Evolutionary conservation across 2,329 filamentous ascomycete species (phyloP), one percentile per base, ranked within the genome.

Genomic region (Xylariaceae sp.): DNA sequence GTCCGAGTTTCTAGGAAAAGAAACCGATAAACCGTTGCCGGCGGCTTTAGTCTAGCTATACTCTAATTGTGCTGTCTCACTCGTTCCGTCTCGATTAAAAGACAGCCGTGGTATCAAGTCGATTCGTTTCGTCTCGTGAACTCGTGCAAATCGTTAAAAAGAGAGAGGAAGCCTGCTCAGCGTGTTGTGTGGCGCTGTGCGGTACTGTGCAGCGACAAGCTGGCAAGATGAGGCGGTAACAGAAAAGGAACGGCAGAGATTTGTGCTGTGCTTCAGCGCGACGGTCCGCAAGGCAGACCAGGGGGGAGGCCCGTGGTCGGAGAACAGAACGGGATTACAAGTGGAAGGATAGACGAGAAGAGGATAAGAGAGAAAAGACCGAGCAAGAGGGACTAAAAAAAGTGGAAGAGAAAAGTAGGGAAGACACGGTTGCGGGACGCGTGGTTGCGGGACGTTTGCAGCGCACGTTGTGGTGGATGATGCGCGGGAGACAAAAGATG

Each of bases 71-170:
- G 17, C 30, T 56, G 56, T 54, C 51, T 57, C 59, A 55, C 37
- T 57, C 30, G 56, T 47, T 58, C 42, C 37, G 56, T 58, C 44
- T 57, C 48, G 52, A 51, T 51, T 44, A 35, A 49, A 42, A 51
- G 55, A 47, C 44, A 51, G 45, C 37, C 39, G 56, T 57, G 23
- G 55, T n/a, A 44, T 62, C 52, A 55, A 53, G 39, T 62, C 17
- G 55, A 56, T 44, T 65, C 62, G 59, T 64, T 55, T 65, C 47
- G 53, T 60, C 23, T 64, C 63, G 61, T 63, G 52, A 63, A 56
- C 45, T 65, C 63, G 58, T 65, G 58, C 44, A 62, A 59, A 54
- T 64, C 63, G 61, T 65, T 18, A 65, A 45, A 37, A 55, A 44
- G 51, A 30, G 58, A 52, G 7, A 56, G 7, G 3, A n/a, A 39